Evolutionary conservation across 768 basidiomycete genomes (phyloP), one percentile per base, ranked within the genome.

Genomic region (Trametes coccinea): DNA sequence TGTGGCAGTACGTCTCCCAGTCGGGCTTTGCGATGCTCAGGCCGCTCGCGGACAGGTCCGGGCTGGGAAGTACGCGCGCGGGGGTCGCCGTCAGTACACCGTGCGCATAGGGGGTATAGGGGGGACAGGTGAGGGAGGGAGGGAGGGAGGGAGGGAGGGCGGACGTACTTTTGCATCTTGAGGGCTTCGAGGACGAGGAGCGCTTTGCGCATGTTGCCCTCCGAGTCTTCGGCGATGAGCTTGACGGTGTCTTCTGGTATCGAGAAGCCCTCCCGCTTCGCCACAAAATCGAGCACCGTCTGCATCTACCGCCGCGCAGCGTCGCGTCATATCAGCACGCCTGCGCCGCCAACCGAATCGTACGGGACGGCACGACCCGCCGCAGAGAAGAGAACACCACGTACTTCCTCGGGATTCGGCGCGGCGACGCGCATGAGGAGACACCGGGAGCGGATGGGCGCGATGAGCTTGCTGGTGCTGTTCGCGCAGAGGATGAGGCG

Each of bases 1-100:
- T 93, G 66, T 88, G 81, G 67, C 95, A 97, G 72, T 97, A 99
- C 10, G 90, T 92, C 74, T 99, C 97, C 97, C 97, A 99, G 71
- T 99, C 97, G n/a, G 97, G 95, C 75, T 98, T 95, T 13, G 95
- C 93, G 59, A 96, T 93, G 37, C 83, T 81, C 59, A 94, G 75
- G 41, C 89, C 77, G 34, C 91, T 90, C 49, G 50, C 53, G 4
- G 86, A 83, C 41, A 96, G 80, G 72, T 94, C 91, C n/a, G 92
- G 90, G 57, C 92, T 93, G 67, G 11, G 50, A 4, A 33, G 14
- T 11, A 13, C 17, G 16, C 9, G 41, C 41, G 22, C 22, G 22
- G 22, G 22, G 22, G 22, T 1, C 22, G 22, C 22, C 1, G 22
- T 22, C 22, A 22, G 22, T 22, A 22, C 22, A 22, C 22, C 22